Percentiles rank a stretch among this genome's conserved stretches.
Conservation (phyloP, 768 basidiomycete species). For the Tephrocybe rancida region DNA sequence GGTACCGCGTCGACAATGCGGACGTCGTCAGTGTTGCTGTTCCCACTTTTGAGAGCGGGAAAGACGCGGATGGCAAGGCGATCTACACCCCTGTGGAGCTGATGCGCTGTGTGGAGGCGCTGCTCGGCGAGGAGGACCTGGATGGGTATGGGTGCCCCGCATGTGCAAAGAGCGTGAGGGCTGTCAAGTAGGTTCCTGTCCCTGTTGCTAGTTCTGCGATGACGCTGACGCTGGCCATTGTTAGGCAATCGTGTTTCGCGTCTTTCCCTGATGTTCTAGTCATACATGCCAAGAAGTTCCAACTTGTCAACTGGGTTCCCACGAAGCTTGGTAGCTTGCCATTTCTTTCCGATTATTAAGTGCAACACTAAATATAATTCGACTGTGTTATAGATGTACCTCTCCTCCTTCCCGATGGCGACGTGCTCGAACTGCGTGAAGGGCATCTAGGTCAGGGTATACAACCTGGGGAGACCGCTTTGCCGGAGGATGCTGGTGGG, state of each 20-base stretch:
- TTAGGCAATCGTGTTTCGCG: slow-evolving; percentile 65
- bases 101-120: slow-evolving; percentile 57
- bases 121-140: slow-evolving; percentile 62
- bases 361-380: background rate
- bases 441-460: slow-evolving; percentile 70
- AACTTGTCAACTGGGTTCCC: slow-evolving; percentile 96
- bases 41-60: slow-evolving; percentile 58
- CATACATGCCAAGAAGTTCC: slow-evolving; percentile 92
- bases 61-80: slow-evolving; percentile 56
- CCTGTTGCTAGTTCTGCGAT: background rate
- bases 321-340: slow-evolving; percentile 77
- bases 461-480: slow-evolving; percentile 65
- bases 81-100: slow-evolving; percentile 66
- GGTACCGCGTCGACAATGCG: slow-evolving; percentile 76
- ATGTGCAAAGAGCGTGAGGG: slow-evolving; percentile 70
- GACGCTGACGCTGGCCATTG: slow-evolving; percentile 25
- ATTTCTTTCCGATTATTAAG: background rate
- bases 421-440: slow-evolving; percentile 60
- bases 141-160: slow-evolving; percentile 77
- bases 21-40: slow-evolving; percentile 85
- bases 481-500: slow-evolving; percentile 57
- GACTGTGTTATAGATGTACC: slow-evolving; percentile 72
- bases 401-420: slow-evolving; percentile 62
- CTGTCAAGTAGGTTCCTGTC: slow-evolving; percentile 62
- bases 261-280: slow-evolving; percentile 90